Conservation (phyloP, 1,139 yeast species). For the Hyphopichia fennica region DNA sequence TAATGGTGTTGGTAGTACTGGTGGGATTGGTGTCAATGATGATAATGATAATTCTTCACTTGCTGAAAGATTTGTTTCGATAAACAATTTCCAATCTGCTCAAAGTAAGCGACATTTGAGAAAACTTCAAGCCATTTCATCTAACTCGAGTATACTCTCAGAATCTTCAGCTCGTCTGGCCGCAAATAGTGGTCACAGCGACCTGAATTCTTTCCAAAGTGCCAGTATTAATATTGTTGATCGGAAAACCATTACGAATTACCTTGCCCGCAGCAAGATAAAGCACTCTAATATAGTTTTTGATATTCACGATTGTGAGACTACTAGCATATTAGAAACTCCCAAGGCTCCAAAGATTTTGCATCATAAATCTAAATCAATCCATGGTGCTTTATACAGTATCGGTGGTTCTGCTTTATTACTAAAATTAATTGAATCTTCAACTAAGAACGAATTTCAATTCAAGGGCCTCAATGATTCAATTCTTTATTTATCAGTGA, state of each 20-base stretch:
- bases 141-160: neutral
- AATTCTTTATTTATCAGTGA: conserved; percentile 21
- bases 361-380: conserved; percentile 26
- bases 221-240: conserved; percentile 12
- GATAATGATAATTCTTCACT: neutral
- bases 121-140: neutral
- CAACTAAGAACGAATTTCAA: conserved; percentile 15
- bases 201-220: neutral
- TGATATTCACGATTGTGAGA: conserved; percentile 25
- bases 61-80: neutral
- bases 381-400: conserved; percentile 32
- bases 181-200: neutral
- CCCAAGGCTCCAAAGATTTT: conserved; percentile 14
- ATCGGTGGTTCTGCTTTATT: conserved; percentile 40
- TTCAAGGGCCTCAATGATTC: conserved; percentile 15
- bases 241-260: conserved; percentile 19
- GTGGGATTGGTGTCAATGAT: neutral
- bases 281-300: conserved; percentile 29
- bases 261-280: conserved; percentile 19
- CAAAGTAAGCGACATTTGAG: neutral
- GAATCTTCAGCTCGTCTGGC: conserved; percentile 1
- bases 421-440: conserved; percentile 29
- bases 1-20: neutral
- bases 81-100: neutral
- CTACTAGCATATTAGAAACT: conserved; percentile 16